Percentiles rank a stretch among this genome's conserved stretches.
These are phyloP conservation scores for Verticillium longisporum DNA, from an alignment of 2,329 filamentous ascomycete species.

Conservation along the genomic window DNA sequence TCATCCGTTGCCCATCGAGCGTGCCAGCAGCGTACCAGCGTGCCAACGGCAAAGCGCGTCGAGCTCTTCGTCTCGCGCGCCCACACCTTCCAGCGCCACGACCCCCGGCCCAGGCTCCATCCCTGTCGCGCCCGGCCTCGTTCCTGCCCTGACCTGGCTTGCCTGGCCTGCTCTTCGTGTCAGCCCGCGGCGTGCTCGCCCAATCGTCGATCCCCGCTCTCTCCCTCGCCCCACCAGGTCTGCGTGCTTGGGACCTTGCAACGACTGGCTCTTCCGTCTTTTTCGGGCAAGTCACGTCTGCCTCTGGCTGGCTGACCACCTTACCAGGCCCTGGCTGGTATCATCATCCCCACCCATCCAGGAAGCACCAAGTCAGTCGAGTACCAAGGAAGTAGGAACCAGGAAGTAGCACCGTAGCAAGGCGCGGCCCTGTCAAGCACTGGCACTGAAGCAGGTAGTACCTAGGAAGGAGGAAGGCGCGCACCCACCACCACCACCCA, in stretches of 20 bases:
- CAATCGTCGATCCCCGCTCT: slow-evolving; percentile 5
- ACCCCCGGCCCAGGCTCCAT: background rate
- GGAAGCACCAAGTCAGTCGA: background rate
- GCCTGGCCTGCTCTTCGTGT: slow-evolving; percentile 3
- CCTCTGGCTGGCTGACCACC: background rate
- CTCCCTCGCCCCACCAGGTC: background rate
- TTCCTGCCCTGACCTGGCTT: background rate
- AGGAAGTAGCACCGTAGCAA: too few relatives aligned
- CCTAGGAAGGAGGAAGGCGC: too few relatives aligned
- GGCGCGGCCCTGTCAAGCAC: too few relatives aligned
- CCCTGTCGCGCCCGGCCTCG: background rate
- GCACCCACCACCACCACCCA: too few relatives aligned
- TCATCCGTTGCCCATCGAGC: too few relatives aligned
- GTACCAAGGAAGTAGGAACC: too few relatives aligned
- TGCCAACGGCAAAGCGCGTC: background rate
- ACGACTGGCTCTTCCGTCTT: background rate
- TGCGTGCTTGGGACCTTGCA: background rate
- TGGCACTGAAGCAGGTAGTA: too few relatives aligned
- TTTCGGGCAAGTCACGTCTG: background rate
- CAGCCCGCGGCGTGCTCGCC: slow-evolving; percentile 4
- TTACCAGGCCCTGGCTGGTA: background rate
- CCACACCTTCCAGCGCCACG: background rate
- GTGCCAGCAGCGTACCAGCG: background rate
- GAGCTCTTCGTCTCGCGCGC: background rate
- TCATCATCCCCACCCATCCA: background rate